These are phyloP conservation scores for Wickerhamomyces silvicola DNA, from an alignment of 805 yeast species.

Conservation along the genomic window DNA sequence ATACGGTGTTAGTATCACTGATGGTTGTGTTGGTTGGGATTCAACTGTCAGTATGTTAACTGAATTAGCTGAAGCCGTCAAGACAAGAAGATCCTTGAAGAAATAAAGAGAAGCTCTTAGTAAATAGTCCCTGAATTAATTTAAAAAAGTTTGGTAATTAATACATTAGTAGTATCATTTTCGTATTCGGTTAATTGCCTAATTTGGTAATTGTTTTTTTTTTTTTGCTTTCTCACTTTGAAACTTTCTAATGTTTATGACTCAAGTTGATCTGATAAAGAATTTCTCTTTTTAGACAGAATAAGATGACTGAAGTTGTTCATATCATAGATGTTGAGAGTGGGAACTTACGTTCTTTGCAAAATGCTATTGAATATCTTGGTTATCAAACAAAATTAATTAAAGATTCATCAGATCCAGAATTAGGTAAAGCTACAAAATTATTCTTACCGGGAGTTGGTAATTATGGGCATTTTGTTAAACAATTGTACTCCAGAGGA, in stretches of 20 bases:
- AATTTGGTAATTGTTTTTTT: no score
- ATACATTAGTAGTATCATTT: no score
- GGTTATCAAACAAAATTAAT: conserved; percentile 68
- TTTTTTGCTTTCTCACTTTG: no score
- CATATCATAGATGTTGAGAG: conserved; percentile 88
- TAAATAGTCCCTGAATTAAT: no score
- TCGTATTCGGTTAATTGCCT: no score
- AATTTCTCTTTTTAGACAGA: no score
- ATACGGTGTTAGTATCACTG: conserved; percentile 96
- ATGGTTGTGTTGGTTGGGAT: conserved; percentile 93
- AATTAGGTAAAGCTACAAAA: conserved; percentile 38
- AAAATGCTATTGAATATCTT: conserved; percentile 74
- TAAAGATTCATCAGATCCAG: conserved; percentile 50
- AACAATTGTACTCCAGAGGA: conserved; percentile 52
- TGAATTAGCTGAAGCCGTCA: conserved; percentile 77
- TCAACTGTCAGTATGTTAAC: conserved; percentile 76
- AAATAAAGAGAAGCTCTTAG: no score
- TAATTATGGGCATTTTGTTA: conserved; percentile 89
- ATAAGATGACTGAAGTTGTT: conserved; percentile 25
- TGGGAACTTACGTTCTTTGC: conserved; percentile 86
- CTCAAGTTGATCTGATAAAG: no score
- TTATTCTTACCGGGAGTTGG: conserved; percentile 96
- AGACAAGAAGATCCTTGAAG: conserved; percentile 57
- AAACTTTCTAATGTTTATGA: no score
- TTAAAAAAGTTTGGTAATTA: no score